Evolutionary conservation across 2,329 filamentous ascomycete species (phyloP).

Genomic region (Aspergillus glaucus): DNA sequence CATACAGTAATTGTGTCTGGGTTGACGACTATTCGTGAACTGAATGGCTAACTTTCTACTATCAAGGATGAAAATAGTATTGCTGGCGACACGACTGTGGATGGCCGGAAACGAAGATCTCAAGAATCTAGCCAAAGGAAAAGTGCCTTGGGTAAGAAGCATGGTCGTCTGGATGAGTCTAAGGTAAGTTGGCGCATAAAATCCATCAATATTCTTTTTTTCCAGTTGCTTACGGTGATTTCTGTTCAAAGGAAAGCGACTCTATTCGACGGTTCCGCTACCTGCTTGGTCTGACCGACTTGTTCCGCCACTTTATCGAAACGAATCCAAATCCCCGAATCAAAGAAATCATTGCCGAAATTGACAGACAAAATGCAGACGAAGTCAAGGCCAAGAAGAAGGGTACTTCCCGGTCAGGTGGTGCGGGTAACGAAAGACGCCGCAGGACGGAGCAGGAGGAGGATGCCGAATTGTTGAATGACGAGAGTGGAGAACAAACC

Average conservation of each 20-base stretch:
- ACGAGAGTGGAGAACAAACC: constrained; percentile 78
- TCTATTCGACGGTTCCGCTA: constrained; percentile 92
- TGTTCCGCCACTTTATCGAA: constrained; percentile 98
- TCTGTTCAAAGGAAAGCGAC: constrained; percentile 68
- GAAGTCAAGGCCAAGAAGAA: constrained; percentile 68
- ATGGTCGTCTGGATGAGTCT: constrained; percentile 82
- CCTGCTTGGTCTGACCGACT: constrained; percentile 84
- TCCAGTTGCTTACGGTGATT: constrained; percentile 10
- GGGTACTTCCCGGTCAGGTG: constrained; percentile 71
- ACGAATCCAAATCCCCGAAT: constrained; percentile 93
- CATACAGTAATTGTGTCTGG: not conserved
- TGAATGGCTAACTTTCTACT: not conserved
- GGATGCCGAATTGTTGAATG: constrained; percentile 78
- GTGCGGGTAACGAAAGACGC: constrained; percentile 68
- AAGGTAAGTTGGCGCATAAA: constrained; percentile 56
- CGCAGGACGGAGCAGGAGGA: constrained; percentile 95
- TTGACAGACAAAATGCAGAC: constrained; percentile 85
- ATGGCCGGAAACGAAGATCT: constrained; percentile 78
- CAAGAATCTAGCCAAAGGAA: constrained; percentile 86
- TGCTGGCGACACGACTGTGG: constrained; percentile 61
- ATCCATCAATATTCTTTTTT: not conserved
- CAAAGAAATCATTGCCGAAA: constrained; percentile 86
- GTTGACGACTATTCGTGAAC: constrained; percentile 28
- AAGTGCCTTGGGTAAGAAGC: constrained; percentile 91
- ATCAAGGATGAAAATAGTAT: constrained; percentile 65